Evolutionary conservation across 164 flowering plant species (phyloP), one percentile per base, ranked within the genome.

Genomic region (Tetracentron sinense): DNA sequence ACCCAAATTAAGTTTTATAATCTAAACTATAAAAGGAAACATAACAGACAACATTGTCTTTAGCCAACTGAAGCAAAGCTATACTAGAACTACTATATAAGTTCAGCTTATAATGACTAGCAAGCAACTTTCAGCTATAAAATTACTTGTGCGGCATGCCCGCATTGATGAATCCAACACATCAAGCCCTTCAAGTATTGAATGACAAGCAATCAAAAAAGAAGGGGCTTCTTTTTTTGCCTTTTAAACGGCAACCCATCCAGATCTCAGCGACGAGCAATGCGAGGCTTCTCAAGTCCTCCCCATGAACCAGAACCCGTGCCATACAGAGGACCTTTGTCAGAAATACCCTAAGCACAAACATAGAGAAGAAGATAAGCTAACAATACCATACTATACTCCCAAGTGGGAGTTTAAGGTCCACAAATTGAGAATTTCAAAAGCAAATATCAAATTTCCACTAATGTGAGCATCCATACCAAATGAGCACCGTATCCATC

Each of bases 251-350:
- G 16, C 35, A 59, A 65, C 22, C 28, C 67, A 23, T 58, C 62
- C 53, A 56, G n/a, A 62, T 56, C 50, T 83, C 79, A 92, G 64
- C 87, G 90, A 31, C 92, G 90, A 25, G 68, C 66, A 69, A 74
- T 68, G 48, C 82, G 90, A 54, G 87, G 54, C 74, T 85, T 86
- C 44, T 88, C 96, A 65, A 66, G 72, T 65, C 82, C 95, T 59
- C 82, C 88, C 87, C 87, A 78, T 11, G 85, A 78, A 65, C 81
- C 78, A 54, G 98, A 74, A 60, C 85, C 82, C 10, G 84, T 56
- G 15, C 87, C 96, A 77, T 82, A 92, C 22, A 75, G 30, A 56
- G 86, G 77, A 50, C 78, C 88, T 71, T 85, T 86, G 69, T 83
- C 90, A 71, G 81, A 59, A 72, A 72, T 69, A 74, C 87, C 89